Base-by-base conservation (phyloP, 805 yeast species). In the Candida hispaniensis region DNA sequence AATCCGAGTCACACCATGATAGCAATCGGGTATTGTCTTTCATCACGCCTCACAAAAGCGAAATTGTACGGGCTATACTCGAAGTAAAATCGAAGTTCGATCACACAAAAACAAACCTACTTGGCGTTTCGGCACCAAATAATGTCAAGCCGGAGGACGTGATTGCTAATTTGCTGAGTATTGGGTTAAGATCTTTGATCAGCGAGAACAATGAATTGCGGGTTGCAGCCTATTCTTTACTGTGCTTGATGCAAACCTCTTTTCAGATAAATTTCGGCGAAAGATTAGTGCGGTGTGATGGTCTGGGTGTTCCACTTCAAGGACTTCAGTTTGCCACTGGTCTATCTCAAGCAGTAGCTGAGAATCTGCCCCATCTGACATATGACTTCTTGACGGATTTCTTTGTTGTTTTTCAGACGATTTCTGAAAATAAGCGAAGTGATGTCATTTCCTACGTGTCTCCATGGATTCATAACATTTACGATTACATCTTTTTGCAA, bases 391-490 rank as follows among this genome's bases (percentile, higher is more conserved):
- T 70, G 14, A 44, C 42, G 13, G 66, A 69, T 1, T 66, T 67
- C 44, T 68, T 75, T 51, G 60, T 59, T 22, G 72, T 79, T 1
- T 67, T 65, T 40, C 24, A 38, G 16, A 16, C 39, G 1, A 35
- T 41, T 5, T 14, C 40, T 4, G 70, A 63, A 39, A 58, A 49
- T 50, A 61, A 47, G 26, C 43, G 47, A 9, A 41, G 39, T 15
- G 56, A 65, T 39, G 65, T 72, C 1, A 61, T 63, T 12, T 48
- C 67, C 34, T 74, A 73, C 47, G 58, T 75, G 7, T 61, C 79
- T 0, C 86, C 91, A 2, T 83, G 94, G 93, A 63, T 79, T 10
- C 67, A 67, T 14, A 78, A 81, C 46, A 61, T 81, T 14, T 71
- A 73, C 49, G 61, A 63, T 9, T 54, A 71, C 44, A 74, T 80